Conservation (phyloP, 352 stramenopile species). For the Thalassiosira ordinaria region DNA sequence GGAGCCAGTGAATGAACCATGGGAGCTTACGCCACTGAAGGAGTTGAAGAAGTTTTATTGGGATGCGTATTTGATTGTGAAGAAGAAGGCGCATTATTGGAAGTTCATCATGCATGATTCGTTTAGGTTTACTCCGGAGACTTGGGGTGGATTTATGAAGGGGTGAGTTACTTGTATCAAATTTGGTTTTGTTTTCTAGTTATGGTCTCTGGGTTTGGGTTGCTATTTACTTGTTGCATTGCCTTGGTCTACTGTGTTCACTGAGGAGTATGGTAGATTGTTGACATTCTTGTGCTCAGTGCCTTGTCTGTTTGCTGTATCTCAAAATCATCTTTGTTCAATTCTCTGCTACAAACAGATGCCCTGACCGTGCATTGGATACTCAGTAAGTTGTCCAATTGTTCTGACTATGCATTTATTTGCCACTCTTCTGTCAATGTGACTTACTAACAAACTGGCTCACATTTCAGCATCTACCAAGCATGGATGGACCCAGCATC, state of each 20-base stretch:
- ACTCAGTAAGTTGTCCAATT: conserved; percentile 89
- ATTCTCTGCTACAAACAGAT: no score
- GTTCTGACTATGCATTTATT: no score
- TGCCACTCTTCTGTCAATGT: no score
- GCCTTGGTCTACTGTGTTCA: no score
- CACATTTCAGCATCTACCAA: conserved; percentile 89
- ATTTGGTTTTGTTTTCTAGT: conserved; percentile 47
- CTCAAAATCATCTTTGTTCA: no score
- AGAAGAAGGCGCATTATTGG: conserved; percentile 91
- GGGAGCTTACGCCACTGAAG: conserved; percentile 92
- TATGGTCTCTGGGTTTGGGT: no score
- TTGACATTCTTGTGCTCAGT: no score
- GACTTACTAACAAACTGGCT: no score
- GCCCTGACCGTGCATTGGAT: conserved; percentile 92
- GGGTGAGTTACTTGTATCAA: conserved; percentile 70
- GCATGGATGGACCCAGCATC: conserved; percentile 81
- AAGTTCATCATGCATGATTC: conserved; percentile 96
- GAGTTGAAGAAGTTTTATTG: conserved; percentile 95
- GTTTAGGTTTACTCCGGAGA: conserved; percentile 90
- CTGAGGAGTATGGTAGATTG: no score
- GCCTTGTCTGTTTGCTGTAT: no score
- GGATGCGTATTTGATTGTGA: conserved; percentile 94
- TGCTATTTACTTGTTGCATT: no score
- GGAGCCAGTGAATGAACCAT: conserved; percentile 95
- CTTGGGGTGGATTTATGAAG: conserved; percentile 88